Evolutionary conservation across 2,329 filamentous ascomycete genomes (phyloP).

Genomic region (Tolypocladium capitatum): DNA sequence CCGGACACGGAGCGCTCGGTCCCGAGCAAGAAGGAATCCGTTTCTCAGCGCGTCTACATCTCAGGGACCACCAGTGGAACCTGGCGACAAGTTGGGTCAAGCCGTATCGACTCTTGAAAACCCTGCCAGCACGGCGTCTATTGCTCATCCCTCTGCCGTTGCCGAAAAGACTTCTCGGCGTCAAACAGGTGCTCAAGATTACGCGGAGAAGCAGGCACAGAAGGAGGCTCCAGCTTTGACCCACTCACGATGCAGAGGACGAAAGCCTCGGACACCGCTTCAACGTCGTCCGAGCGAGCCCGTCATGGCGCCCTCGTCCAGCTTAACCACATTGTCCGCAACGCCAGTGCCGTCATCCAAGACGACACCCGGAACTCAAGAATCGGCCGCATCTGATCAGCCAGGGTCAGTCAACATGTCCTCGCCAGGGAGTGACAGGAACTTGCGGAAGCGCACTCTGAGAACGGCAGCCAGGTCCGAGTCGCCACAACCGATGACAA

Average conservation of each 20-base stretch:
- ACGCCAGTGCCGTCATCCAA: constrained; percentile 25
- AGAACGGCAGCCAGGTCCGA: constrained; percentile 10
- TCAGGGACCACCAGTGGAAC: constrained; percentile 7
- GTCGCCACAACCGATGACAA: constrained; percentile 14
- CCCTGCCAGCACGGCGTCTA: not conserved
- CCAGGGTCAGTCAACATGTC: constrained; percentile 9
- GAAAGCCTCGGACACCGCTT: constrained; percentile 11
- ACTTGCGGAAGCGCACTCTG: constrained; percentile 7
- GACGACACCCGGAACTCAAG: constrained; percentile 22
- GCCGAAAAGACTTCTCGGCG: not conserved
- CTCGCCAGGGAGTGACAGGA: constrained; percentile 10
- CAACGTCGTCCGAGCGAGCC: constrained; percentile 5
- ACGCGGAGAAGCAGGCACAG: not conserved
- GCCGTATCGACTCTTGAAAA: constrained; percentile 5
- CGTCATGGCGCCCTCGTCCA: constrained; percentile 18
- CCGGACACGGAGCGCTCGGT: constrained; percentile 5
- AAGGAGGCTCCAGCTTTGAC: not conserved
- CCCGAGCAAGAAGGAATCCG: constrained; percentile 10
- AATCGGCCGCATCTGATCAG: constrained; percentile 14
- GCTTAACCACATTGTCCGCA: constrained; percentile 24
- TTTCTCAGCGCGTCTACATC: constrained; percentile 19
- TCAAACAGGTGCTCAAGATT: not conserved
- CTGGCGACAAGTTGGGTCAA: constrained; percentile 4
- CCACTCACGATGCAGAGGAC: constrained; percentile 6
- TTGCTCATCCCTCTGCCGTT: not conserved